Percentiles rank a stretch among this genome's conserved stretches.
Conservation (phyloP, 169 alveolate species). For the Cryptosporidium sp. region DNA sequence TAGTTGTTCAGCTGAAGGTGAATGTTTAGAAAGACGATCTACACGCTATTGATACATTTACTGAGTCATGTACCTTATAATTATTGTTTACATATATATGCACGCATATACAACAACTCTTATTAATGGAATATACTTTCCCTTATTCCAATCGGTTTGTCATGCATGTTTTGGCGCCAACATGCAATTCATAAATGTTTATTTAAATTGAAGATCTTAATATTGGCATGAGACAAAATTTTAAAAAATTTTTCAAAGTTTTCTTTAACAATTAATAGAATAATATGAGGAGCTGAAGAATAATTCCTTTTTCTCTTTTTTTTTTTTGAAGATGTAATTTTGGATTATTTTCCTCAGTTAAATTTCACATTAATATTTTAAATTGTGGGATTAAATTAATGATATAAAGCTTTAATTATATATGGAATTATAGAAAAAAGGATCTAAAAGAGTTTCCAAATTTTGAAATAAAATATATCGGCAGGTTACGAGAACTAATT, state of each 20-base stretch:
- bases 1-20: not conserved
- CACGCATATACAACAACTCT: not conserved
- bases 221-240: not conserved
- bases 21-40: not conserved
- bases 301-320: too few species aligned
- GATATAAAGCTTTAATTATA: too few species aligned
- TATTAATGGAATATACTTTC: too few species aligned
- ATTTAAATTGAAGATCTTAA: conserved; percentile 1
- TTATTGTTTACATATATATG: too few species aligned
- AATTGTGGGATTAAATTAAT: too few species aligned
- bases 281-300: not conserved
- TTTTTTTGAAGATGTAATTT: too few species aligned
- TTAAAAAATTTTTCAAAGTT: not conserved
- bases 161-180: conserved; percentile 16
- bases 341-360: not conserved
- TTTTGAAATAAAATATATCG: not conserved
- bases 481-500: not conserved
- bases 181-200: not conserved
- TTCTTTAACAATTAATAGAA: too few species aligned
- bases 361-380: too few species aligned
- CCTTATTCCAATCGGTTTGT: not conserved
- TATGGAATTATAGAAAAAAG: not conserved
- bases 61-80: not conserved
- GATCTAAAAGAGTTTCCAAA: not conserved
- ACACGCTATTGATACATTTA: not conserved